Conservation (phyloP, 2,329 filamentous ascomycete species). For the Xylariaceae sp. region DNA sequence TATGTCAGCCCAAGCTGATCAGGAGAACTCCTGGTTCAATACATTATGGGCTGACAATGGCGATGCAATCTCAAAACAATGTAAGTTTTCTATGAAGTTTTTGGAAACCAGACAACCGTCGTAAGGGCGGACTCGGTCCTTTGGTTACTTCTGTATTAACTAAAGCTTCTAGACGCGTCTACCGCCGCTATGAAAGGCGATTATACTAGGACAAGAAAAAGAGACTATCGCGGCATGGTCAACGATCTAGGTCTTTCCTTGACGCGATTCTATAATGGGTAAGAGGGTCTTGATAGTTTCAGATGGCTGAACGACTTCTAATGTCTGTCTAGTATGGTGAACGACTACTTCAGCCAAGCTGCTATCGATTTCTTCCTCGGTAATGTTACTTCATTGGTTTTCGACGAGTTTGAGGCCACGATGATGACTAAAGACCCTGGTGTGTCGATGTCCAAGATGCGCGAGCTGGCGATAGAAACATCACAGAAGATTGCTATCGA, state of each 20-base stretch:
- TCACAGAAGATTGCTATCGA: slow-evolving; percentile 82
- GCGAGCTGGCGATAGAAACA: slow-evolving; percentile 85
- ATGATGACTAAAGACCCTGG: slow-evolving; percentile 93
- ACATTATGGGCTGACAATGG: slow-evolving; percentile 96
- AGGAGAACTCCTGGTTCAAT: slow-evolving; percentile 89
- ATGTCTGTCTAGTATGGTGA: slow-evolving; percentile 69
- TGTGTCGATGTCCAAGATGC: slow-evolving; percentile 76
- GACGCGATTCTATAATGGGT: slow-evolving; percentile 68
- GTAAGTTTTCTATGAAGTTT: slow-evolving; percentile 11
- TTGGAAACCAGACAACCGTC: neutral
- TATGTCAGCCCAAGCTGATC: slow-evolving; percentile 70
- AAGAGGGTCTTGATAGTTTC: slow-evolving; percentile 22
- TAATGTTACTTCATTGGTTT: slow-evolving; percentile 78
- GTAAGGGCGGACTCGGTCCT: too few relatives aligned
- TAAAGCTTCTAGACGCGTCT: slow-evolving; percentile 58
- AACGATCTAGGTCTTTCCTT: slow-evolving; percentile 89
- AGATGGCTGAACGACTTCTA: neutral
- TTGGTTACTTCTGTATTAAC: neutral
- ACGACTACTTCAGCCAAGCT: slow-evolving; percentile 94
- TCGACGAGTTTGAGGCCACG: slow-evolving; percentile 89
- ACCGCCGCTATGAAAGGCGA: slow-evolving; percentile 96
- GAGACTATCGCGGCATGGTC: slow-evolving; percentile 84
- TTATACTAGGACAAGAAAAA: slow-evolving; percentile 85
- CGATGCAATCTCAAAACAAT: slow-evolving; percentile 91
- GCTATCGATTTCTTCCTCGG: slow-evolving; percentile 93